Conservation (phyloP, 495 filamentous ascomycete species). For the Tuber indicum region DNA sequence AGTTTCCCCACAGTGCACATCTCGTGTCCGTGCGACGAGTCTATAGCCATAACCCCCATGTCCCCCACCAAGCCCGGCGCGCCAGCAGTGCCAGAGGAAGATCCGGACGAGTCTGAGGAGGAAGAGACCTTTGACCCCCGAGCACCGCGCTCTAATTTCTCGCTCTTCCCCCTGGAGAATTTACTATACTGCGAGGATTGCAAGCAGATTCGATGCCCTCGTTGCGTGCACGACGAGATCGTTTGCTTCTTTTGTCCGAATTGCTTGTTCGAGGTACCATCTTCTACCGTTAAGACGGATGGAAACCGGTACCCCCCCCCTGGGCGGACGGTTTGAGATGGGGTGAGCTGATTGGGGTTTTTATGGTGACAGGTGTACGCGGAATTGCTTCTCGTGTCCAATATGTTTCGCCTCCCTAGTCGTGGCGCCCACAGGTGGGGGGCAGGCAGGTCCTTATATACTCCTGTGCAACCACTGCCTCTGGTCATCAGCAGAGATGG, state of each 20-base stretch:
- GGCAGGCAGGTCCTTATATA: slow-evolving; percentile 61
- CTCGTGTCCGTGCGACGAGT: slow-evolving; percentile 80
- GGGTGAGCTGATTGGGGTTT: slow-evolving; percentile 7
- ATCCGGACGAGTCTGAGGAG: slow-evolving; percentile 55
- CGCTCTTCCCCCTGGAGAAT: slow-evolving; percentile 87
- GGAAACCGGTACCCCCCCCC: slow-evolving; percentile 67
- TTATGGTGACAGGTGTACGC: slow-evolving; percentile 62
- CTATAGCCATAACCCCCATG: slow-evolving; percentile 45
- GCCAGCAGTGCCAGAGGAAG: slow-evolving; percentile 37
- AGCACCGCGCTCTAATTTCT: slow-evolving; percentile 74
- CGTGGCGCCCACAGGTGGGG: slow-evolving; percentile 56
- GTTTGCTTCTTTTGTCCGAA: slow-evolving; percentile 92
- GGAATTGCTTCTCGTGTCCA: slow-evolving; percentile 93
- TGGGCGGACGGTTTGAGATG: not conserved
- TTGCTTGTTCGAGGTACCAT: slow-evolving; percentile 91
- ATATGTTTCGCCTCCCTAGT: slow-evolving; percentile 74
- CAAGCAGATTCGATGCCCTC: slow-evolving; percentile 85
- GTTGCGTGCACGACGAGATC: slow-evolving; percentile 87
- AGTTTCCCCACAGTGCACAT: slow-evolving; percentile 81
- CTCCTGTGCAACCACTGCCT: slow-evolving; percentile 80
- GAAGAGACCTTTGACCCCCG: slow-evolving; percentile 80
- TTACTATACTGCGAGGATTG: slow-evolving; percentile 95
- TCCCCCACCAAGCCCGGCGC: slow-evolving; percentile 45
- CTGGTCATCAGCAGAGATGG: slow-evolving; percentile 85
- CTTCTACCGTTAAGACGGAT: slow-evolving; percentile 79